Percentiles rank a stretch among this genome's conserved stretches.
Evolutionary conservation across 768 basidiomycete genomes (phyloP).

Genomic region (Gloeopeniophorella convolvens): DNA sequence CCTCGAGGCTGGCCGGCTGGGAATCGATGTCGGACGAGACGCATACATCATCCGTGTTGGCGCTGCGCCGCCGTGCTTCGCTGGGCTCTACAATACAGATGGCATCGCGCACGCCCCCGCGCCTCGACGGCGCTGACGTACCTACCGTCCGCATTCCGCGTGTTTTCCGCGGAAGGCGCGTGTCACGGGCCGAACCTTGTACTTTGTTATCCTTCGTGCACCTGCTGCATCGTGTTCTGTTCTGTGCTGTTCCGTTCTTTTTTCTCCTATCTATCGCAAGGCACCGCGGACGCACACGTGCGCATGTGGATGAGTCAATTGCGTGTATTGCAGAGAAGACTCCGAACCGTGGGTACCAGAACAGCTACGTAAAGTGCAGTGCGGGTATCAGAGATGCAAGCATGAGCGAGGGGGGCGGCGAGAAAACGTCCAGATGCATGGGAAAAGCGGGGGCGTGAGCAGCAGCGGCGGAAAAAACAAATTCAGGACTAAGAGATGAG

Average conservation of each 20-base stretch:
- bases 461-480: constrained; percentile 1
- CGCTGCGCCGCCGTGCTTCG: no score
- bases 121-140: not conserved
- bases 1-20: constrained; percentile 20
- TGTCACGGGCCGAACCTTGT: not conserved
- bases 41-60: no score
- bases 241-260: no score
- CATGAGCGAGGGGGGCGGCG: constrained; percentile 15
- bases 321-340: no score
- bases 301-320: no score
- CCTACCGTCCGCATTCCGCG: constrained; percentile 12
- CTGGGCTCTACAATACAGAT: no score
- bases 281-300: constrained; percentile 11
- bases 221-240: no score
- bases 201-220: no score
- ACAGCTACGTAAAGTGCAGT: constrained; percentile 20
- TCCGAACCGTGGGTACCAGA: no score
- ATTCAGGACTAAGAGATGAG: not conserved
- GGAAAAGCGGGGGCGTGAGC: constrained; percentile 6
- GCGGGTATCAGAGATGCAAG: constrained; percentile 15
- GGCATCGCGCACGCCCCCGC: no score
- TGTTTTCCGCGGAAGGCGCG: constrained; percentile 5
- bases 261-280: not conserved
- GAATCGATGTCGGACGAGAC: no score
- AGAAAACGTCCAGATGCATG: constrained; percentile 12